phyloP scores from a whole-genome alignment of 2,329 filamentous ascomycete species.

The Claviceps humidiphila region DNA sequence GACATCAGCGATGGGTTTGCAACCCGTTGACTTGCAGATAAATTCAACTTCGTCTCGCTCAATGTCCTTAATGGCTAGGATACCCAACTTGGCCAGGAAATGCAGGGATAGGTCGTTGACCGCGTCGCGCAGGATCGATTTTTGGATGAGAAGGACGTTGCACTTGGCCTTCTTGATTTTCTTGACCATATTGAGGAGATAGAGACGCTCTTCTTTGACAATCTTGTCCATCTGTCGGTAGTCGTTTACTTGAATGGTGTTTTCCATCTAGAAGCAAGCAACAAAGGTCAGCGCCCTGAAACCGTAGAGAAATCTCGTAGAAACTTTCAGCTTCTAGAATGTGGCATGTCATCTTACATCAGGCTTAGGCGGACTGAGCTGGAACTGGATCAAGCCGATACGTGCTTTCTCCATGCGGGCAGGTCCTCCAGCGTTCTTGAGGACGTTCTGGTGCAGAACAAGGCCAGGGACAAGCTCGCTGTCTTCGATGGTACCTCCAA shows the following conservation, averaged over 20 bases:
- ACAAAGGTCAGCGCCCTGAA: background rate
- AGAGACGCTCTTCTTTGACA: constrained; percentile 95
- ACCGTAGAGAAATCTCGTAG: background rate
- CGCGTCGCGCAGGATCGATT: constrained; percentile 92
- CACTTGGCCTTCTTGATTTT: constrained; percentile 99
- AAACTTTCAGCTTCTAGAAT: background rate
- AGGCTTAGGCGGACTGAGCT: constrained; percentile 93
- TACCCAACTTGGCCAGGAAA: constrained; percentile 94
- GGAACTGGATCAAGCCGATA: constrained; percentile 97
- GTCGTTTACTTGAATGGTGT: constrained; percentile 97
- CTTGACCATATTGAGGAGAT: constrained; percentile 97
- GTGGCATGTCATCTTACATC: constrained; percentile 47
- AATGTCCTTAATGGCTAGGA: constrained; percentile 91
- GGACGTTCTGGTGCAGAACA: constrained; percentile 79
- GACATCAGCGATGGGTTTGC: constrained; percentile 96
- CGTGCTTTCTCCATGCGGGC: constrained; percentile 90
- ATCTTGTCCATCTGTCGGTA: constrained; percentile 99
- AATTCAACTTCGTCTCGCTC: constrained; percentile 98
- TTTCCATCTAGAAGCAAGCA: constrained; percentile 64
- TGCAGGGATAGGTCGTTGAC: constrained; percentile 96
- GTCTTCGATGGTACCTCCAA: constrained; percentile 95
- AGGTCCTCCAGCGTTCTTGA: constrained; percentile 88
- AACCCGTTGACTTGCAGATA: constrained; percentile 97
- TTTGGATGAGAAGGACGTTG: constrained; percentile 95
- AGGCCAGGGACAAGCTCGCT: constrained; percentile 94